Conservation (phyloP, 306 rosid species). For the Senna siamea region DNA sequence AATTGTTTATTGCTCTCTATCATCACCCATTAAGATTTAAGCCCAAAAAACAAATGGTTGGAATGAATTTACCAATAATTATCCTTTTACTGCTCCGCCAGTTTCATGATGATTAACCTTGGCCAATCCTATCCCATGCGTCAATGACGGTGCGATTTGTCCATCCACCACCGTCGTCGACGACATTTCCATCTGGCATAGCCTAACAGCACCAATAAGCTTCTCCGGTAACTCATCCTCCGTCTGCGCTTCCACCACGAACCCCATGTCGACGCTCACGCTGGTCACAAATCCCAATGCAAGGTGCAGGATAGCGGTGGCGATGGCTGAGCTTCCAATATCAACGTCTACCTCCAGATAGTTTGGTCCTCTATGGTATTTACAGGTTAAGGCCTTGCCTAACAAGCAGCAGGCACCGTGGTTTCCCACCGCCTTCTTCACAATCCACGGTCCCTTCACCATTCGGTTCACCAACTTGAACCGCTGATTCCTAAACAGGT, state of each 20-base stretch:
- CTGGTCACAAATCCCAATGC: conserved; percentile 83
- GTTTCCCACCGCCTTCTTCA: conserved; percentile 82
- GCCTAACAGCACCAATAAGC: conserved; percentile 80
- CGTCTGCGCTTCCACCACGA: conserved; percentile 81
- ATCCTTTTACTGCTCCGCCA: neutral
- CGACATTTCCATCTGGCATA: conserved; percentile 88
- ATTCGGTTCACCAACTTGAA: conserved; percentile 89
- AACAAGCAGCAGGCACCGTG: conserved; percentile 84
- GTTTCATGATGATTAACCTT: conserved; percentile 65
- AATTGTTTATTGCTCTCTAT: no score
- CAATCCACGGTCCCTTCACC: conserved; percentile 96
- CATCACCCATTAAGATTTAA: no score
- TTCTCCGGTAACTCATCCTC: conserved; percentile 90
- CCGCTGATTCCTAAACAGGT: conserved; percentile 78
- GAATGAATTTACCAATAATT: no score
- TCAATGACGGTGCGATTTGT: conserved; percentile 23
- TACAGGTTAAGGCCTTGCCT: conserved; percentile 88
- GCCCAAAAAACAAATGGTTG: neutral
- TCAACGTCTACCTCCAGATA: conserved; percentile 90
- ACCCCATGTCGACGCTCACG: conserved; percentile 90
- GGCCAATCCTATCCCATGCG: conserved; percentile 47
- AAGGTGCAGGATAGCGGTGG: conserved; percentile 78
- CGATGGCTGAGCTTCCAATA: conserved; percentile 84
- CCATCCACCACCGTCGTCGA: conserved; percentile 65
- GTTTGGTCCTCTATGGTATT: conserved; percentile 73